These are phyloP conservation scores for Melanopsichium pennsylvanicum DNA, from an alignment of 1,284 basidiomycete genomes.

Conservation along the genomic window DNA sequence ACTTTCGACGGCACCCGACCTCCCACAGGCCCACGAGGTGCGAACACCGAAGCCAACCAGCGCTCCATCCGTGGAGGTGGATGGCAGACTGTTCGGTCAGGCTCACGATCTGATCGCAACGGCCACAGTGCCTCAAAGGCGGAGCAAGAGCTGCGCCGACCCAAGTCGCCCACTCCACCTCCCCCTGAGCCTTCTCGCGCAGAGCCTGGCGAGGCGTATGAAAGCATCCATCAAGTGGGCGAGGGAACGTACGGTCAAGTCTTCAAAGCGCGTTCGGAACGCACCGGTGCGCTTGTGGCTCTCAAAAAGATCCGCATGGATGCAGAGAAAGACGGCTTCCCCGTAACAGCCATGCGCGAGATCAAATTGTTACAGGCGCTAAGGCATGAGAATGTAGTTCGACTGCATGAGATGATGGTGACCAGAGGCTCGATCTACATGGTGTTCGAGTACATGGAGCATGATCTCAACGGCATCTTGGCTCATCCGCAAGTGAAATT, in stretches of 20 bases:
- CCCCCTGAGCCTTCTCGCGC: conserved; percentile 17
- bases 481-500: conserved; percentile 87
- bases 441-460: conserved; percentile 99
- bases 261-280: conserved; percentile 90
- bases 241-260: conserved; percentile 99
- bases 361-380: conserved; percentile 95
- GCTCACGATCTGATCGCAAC: conserved; percentile 17
- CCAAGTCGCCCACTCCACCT: neutral
- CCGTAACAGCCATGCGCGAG: conserved; percentile 97
- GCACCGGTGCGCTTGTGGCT: conserved; percentile 80
- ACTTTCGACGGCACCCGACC: conserved; percentile 17
- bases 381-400: conserved; percentile 86
- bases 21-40: conserved; percentile 22
- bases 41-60: conserved; percentile 17
- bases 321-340: conserved; percentile 94
- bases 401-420: conserved; percentile 96
- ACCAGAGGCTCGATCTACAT: conserved; percentile 87
- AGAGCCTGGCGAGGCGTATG: conserved; percentile 73
- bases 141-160: neutral
- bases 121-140: conserved; percentile 1
- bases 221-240: conserved; percentile 90
- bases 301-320: conserved; percentile 99
- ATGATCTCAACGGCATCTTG: conserved; percentile 93
- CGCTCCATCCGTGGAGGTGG: conserved; percentile 31
- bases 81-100: conserved; percentile 36